Evolutionary conservation across 441 rosid species (phyloP), one percentile per base, ranked within the genome.

Genomic region (Gossypium davidsonii): DNA sequence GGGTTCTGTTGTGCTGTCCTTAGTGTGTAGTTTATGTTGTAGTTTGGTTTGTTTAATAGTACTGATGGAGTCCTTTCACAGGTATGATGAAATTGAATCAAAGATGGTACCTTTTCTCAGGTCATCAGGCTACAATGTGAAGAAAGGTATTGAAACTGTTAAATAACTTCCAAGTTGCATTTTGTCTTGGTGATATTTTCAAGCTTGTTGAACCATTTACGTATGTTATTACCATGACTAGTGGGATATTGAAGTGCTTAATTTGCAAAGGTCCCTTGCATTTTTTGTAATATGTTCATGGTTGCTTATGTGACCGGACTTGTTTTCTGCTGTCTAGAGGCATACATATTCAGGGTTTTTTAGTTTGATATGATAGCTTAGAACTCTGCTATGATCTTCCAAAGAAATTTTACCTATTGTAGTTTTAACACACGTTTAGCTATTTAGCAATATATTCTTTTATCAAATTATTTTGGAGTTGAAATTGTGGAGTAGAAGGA

Each of bases 121-220:
- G 80, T 76, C 90, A 67, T 93, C 96, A n/a, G 98, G 98, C 74
- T 93, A 93, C 87, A 94, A 88, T 78, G 88, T 90, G 76, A 92
- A 92, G 90, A 92, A 91, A 92, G 99, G 99, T 90, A 84, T 26
- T 7, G 18, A 57, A 46, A 12, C 5, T 23, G 6, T 49, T 55
- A 18, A 31, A 51, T 18, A 7, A 53, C 2, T 37, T 68, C 44
- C 60, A 28, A 28, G 26, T 68, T 68, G 25, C 59, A 9, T 15
- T 60, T 26, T 28, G 42, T 51, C 46, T 51, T 28, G 46, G 72
- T 49, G 52, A 62, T 62, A 2, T 53, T 28, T 72, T 49, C 34
- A 18, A 18, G 49, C 10, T 53, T 60, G 46, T 25, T 25, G 59
- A 26, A 67, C 20, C 2, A 15, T 58, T 25, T 15, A 25, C 3